Evolutionary conservation across 306 rosid genomes (phyloP), one percentile per base, ranked within the genome.

Genomic region (Corylus americana): DNA sequence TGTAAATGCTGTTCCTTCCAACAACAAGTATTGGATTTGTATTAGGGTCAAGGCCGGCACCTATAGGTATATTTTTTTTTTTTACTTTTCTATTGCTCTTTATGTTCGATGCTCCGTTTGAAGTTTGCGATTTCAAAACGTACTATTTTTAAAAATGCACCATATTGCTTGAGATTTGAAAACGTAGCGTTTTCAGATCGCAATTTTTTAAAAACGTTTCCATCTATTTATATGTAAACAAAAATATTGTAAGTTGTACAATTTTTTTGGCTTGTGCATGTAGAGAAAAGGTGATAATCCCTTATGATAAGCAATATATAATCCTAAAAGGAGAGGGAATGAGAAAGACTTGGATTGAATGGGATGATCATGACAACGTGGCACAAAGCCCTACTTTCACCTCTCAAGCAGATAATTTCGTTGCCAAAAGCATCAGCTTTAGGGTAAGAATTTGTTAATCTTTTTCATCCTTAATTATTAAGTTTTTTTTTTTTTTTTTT

Each of bases 231-330:
- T 31, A 31, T 31, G 1, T 31, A 31, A 39, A 42, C 45, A 42
- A 42, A 42, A 42, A 42, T 42, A 6, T 42, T 42, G 45, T 55
- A 35, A n/a, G 35, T 14, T 7, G 13, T 9, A 7, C 1, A 16
- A 1, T n/a, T 61, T 66, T 11, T 37, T 2, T 16, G 62, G 51
- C 14, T 70, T 73, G 66, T 78, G 8, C 58, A 57, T 78, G 12
- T 67, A 93, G 97, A 81, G 97, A 92, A 79, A 92, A 92, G 70
- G 58, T 92, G 75, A 72, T 1, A 1, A 91, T 94, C 35, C 95
- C 97, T 0, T 0, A 25, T 31, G 89, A 89, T 53, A 92, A 92
- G 81, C 97, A 93, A 18, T 74, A 78, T 57, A 88, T 94, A 11
- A 58, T 90, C 44, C 61, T 94, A 10, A 75, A 84, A 84, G 98